Base-by-base conservation (phyloP, 208 protist genomes). In the Leishmania amazonensis region DNA sequence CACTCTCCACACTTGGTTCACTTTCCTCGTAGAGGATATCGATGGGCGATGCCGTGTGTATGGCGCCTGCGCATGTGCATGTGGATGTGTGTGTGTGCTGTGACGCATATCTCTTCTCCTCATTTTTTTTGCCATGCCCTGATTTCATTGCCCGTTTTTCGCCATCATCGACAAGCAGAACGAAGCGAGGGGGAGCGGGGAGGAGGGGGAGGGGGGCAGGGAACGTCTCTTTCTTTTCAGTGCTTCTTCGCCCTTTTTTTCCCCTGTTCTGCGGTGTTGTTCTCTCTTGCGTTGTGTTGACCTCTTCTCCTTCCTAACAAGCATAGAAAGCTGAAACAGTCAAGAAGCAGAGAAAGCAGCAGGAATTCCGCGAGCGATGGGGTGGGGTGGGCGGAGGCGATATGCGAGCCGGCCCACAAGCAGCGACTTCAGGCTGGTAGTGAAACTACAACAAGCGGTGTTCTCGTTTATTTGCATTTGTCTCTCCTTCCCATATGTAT, bases 181-280 rank as follows among this genome's bases (percentile, higher is more conserved):
- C 38, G 3, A 65, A 28, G 4, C 38, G 7, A 35, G 70, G n/a
- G 28, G 8, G 42, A 35, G 31, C 31, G 31, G 31, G 31, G 31
- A 35, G 31, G 31, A 35, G 31, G 31, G 31, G 31, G 31, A 35
- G 31, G 31, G 31, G 35, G 8, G 40, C 51, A 53, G 38, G 7
- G 8, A 53, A 53, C 1, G 42, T 42, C 31, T 77, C 54, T 24
- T 57, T 77, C 57, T 38, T 67, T 53, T 82, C 38, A 17, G 45
- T 65, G 45, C 5, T 77, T 76, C 54, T 51, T 40, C 67, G 7
- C 24, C 45, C 53, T 49, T 54, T 81, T 68, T 72, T 58, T 45
- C 54, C 38, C 40, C 17, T 38, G 5, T 47, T 28, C 45, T 49
- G 45, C 45, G 45, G 45, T 49, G 45, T 49, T 49, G 45, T 38